These are phyloP conservation scores for Ilex paraguariensis DNA, from an alignment of 305 asterid genomes.

Conservation along the genomic window DNA sequence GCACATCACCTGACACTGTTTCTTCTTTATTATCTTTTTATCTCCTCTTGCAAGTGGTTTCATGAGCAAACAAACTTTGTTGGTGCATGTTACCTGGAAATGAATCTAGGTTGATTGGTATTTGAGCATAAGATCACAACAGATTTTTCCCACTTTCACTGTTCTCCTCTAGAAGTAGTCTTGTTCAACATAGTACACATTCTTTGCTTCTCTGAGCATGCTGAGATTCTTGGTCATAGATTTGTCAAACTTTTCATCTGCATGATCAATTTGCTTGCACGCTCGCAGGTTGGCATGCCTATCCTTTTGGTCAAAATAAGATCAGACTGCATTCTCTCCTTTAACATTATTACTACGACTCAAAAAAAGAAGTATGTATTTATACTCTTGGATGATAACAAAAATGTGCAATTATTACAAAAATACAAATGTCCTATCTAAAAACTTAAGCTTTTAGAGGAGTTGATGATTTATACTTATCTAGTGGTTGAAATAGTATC, in stretches of 20 bases:
- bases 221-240: slow-evolving; percentile 19
- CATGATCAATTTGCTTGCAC: slow-evolving; percentile 38
- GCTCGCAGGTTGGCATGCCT: slow-evolving; percentile 25
- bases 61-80: slow-evolving; percentile 40
- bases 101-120: slow-evolving; percentile 24
- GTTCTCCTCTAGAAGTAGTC: slow-evolving; percentile 6
- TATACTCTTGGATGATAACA: too few species aligned
- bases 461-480: too few species aligned
- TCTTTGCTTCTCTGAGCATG: slow-evolving; percentile 9
- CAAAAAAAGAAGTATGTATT: too few species aligned
- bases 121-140: slow-evolving; percentile 22
- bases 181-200: slow-evolving; percentile 7
- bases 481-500: too few species aligned
- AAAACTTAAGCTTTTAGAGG: too few species aligned
- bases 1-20: too few species aligned
- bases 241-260: slow-evolving; percentile 37
- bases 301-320: slow-evolving; percentile 32
- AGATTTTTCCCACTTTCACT: slow-evolving; percentile 17
- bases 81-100: slow-evolving; percentile 30
- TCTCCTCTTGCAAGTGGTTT: slow-evolving; percentile 15
- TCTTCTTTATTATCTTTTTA: slow-evolving; percentile 2
- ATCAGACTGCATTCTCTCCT: slow-evolving; percentile 12
- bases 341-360: background rate
- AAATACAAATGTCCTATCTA: too few species aligned
- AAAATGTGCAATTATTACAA: too few species aligned